Percentiles rank a stretch among this genome's conserved stretches.
Conservation (phyloP, 345 rosid species). For the Toxicodendron radicans region DNA sequence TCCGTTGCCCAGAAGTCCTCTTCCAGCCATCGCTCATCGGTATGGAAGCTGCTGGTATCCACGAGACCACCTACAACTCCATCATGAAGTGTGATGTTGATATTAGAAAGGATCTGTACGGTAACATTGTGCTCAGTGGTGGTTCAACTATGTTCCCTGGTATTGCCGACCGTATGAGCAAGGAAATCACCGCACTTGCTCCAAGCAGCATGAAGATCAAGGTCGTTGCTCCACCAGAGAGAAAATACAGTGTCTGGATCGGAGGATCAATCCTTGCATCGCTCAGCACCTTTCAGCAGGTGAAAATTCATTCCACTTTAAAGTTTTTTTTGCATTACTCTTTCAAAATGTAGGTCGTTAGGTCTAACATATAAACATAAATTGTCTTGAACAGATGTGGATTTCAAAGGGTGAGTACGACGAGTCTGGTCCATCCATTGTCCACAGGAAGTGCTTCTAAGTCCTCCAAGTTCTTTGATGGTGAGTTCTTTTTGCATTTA, state of each 20-base stretch:
- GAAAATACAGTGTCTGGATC: slow-evolving; percentile 71
- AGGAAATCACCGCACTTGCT: slow-evolving; percentile 64
- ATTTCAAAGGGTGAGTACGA: slow-evolving; percentile 66
- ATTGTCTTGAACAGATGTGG: slow-evolving; percentile 49
- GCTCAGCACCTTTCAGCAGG: slow-evolving; percentile 73
- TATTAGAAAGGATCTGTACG: slow-evolving; percentile 64
- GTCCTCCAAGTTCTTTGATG: slow-evolving; percentile 28
- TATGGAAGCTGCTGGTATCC: slow-evolving; percentile 70
- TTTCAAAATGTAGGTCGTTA: neutral
- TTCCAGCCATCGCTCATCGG: slow-evolving; percentile 69
- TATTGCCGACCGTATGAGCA: slow-evolving; percentile 64
- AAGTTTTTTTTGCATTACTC: neutral
- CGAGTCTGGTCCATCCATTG: slow-evolving; percentile 65
- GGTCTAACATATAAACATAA: neutral
- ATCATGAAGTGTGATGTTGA: slow-evolving; percentile 69
- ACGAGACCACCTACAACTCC: slow-evolving; percentile 64
- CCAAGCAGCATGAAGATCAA: slow-evolving; percentile 74
- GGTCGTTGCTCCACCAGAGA: slow-evolving; percentile 64
- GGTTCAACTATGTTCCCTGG: slow-evolving; percentile 66
- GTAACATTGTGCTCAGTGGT: slow-evolving; percentile 64
- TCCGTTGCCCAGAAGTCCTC: slow-evolving; percentile 69
- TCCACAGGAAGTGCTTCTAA: slow-evolving; percentile 75
- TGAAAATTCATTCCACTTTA: slow-evolving; percentile 1
- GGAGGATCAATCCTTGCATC: slow-evolving; percentile 80
- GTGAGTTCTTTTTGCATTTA: slow-evolving; percentile 44